phyloP scores from a whole-genome alignment of 2,329 filamentous ascomycete genomes.

The Colletotrichum plurivorum region DNA sequence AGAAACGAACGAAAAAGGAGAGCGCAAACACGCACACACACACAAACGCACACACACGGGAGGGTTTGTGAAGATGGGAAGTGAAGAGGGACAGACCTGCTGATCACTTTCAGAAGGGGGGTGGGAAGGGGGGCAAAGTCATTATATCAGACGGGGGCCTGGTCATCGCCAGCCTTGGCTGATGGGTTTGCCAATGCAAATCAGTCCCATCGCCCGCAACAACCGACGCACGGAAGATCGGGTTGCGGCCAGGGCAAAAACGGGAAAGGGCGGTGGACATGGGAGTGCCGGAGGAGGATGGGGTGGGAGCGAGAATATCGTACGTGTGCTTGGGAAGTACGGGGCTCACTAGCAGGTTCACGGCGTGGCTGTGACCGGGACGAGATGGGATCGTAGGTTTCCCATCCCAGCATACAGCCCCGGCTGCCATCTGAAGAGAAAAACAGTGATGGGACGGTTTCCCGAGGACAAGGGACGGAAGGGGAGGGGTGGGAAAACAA shows the following conservation, averaged over 20 bases:
- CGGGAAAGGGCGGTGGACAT: constrained; percentile 12
- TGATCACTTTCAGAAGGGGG: constrained; percentile 29
- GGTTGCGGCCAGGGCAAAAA: background rate
- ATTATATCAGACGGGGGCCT: constrained; percentile 37
- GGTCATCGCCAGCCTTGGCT: constrained; percentile 28
- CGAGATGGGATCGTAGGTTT: constrained; percentile 6
- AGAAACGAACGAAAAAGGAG: constrained; percentile 37
- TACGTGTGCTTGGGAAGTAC: constrained; percentile 7
- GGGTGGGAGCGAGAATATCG: background rate
- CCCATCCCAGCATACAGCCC: too few relatives aligned
- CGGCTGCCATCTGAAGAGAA: constrained; percentile 22
- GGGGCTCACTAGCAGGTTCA: background rate
- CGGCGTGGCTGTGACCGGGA: background rate
- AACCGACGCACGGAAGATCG: constrained; percentile 31
- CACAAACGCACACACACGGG: too few relatives aligned
- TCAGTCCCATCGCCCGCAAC: constrained; percentile 20
- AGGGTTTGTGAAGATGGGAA: constrained; percentile 22
- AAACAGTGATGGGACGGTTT: constrained; percentile 17
- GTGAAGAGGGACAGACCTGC: constrained; percentile 36
- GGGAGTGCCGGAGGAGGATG: constrained; percentile 27
- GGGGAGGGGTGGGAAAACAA: constrained; percentile 23
- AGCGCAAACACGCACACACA: background rate
- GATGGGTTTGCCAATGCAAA: constrained; percentile 15
- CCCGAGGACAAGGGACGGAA: background rate
- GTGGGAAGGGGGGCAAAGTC: constrained; percentile 13